Evolutionary conservation across 1,284 basidiomycete species (phyloP).

Genomic region (Pholiota adiposa): DNA sequence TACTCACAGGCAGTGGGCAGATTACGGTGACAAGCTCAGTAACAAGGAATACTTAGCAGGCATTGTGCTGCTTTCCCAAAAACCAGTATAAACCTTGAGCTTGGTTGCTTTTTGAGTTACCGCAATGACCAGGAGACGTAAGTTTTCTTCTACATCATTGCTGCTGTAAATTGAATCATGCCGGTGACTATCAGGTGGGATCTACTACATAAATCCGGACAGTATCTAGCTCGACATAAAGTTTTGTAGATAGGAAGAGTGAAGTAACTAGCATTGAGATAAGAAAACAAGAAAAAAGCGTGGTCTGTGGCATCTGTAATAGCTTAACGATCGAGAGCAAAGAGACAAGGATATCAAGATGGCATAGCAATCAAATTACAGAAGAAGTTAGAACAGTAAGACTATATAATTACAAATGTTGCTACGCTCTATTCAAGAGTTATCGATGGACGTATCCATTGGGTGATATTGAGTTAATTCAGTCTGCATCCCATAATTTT

Average conservation of each 20-base stretch:
- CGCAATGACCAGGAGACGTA: no score
- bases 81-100: no score
- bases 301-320: background rate
- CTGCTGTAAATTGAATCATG: no score
- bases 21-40: no score
- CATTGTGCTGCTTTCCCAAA: no score
- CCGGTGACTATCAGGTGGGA: no score
- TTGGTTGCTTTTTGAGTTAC: no score
- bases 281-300: background rate
- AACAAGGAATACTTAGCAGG: no score
- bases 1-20: no score
- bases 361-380: background rate
- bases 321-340: background rate
- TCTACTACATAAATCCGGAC: background rate
- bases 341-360: background rate
- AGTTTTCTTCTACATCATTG: no score
- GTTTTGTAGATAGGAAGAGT: background rate
- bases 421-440: background rate
- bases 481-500: constrained; percentile 26
- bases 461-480: background rate
- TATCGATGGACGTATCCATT: background rate
- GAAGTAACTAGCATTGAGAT: background rate
- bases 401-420: background rate
- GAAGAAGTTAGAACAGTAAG: background rate
- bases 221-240: background rate